Conservation (phyloP, 2,329 filamentous ascomycete genomes). For the Scytalidium lignicola region DNA sequence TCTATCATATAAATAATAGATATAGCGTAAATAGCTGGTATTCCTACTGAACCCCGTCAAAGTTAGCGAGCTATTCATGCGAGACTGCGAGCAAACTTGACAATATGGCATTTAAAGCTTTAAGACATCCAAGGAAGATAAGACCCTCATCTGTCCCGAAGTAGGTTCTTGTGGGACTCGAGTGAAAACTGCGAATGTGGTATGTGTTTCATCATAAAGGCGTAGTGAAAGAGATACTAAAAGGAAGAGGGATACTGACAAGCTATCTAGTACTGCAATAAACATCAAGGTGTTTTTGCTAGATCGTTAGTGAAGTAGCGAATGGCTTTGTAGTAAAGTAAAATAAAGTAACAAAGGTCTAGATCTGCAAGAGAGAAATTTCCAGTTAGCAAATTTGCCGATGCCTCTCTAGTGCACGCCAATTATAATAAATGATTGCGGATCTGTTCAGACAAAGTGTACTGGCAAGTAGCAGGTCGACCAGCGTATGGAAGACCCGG, state of each 20-base stretch:
- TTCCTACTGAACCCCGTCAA: too few species aligned
- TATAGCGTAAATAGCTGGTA: too few species aligned
- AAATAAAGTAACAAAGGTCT: not conserved
- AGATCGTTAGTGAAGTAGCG: not conserved
- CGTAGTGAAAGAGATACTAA: slow-evolving; percentile 4
- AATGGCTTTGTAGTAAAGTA: not conserved
- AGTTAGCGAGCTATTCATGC: too few species aligned
- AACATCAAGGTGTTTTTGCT: not conserved
- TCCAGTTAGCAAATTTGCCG: not conserved
- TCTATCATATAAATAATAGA: too few species aligned
- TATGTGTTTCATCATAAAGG: slow-evolving; percentile 68
- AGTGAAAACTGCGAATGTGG: slow-evolving; percentile 88
- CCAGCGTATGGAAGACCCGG: slow-evolving; percentile 54
- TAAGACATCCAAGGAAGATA: slow-evolving; percentile 72
- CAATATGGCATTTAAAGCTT: slow-evolving; percentile 9
- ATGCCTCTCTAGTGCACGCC: not conserved
- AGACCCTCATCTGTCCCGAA: slow-evolving; percentile 61
- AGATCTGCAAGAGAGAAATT: not conserved
- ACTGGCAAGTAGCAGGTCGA: slow-evolving; percentile 87
- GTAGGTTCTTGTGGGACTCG: slow-evolving; percentile 64
- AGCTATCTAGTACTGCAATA: slow-evolving; percentile 3
- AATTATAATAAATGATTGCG: not conserved
- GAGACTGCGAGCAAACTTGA: not conserved
- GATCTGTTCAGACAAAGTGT: slow-evolving; percentile 67
- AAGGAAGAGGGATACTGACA: slow-evolving; percentile 9